Percentiles rank a stretch among this genome's conserved stretches.
Conservation (phyloP, 495 filamentous ascomycete species). For the Aspergillus affinis region DNA sequence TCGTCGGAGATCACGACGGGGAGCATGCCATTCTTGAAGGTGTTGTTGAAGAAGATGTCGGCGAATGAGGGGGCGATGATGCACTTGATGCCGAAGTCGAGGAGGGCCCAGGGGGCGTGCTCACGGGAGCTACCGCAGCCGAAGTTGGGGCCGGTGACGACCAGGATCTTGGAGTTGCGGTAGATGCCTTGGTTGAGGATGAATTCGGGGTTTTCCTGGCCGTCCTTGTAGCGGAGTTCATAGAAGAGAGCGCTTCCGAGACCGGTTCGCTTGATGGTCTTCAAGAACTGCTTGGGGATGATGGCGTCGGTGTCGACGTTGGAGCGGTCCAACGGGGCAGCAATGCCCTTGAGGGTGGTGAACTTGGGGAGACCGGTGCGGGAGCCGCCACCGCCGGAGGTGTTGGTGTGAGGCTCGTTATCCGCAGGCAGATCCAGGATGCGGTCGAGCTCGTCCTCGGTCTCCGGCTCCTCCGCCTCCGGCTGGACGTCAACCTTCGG, state of each 20-base stretch:
- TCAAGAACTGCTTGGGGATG: constrained; percentile 98
- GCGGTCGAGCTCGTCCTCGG: constrained; percentile 73
- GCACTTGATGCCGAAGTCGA: constrained; percentile 94
- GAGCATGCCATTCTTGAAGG: constrained; percentile 99
- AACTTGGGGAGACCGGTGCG: constrained; percentile 78
- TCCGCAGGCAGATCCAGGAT: constrained; percentile 77
- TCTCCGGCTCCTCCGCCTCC: constrained; percentile 68
- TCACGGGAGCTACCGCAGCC: constrained; percentile 92
- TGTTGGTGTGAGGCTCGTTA: constrained; percentile 60
- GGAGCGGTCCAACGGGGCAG: constrained; percentile 79
- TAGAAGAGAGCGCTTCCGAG: constrained; percentile 86
- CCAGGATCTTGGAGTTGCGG: constrained; percentile 81
- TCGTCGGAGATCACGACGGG: constrained; percentile 74
- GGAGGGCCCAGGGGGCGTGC: constrained; percentile 95
- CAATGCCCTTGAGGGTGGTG: constrained; percentile 76
- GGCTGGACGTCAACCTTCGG: constrained; percentile 58
- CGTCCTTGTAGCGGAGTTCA: constrained; percentile 76
- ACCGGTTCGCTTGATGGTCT: constrained; percentile 98
- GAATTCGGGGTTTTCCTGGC: constrained; percentile 74
- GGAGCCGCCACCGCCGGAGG: constrained; percentile 48
- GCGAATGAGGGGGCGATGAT: constrained; percentile 91
- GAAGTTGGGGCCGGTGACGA: constrained; percentile 92
- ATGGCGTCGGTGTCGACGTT: constrained; percentile 99
- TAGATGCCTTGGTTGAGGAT: constrained; percentile 90
- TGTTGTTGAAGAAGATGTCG: constrained; percentile 99